A percentile compares a stretch with the other conserved stretches of the same genome.
Evolutionary conservation across 371 early-diverging fungal species (phyloP).

Genomic region (Mortierella polycephala): DNA sequence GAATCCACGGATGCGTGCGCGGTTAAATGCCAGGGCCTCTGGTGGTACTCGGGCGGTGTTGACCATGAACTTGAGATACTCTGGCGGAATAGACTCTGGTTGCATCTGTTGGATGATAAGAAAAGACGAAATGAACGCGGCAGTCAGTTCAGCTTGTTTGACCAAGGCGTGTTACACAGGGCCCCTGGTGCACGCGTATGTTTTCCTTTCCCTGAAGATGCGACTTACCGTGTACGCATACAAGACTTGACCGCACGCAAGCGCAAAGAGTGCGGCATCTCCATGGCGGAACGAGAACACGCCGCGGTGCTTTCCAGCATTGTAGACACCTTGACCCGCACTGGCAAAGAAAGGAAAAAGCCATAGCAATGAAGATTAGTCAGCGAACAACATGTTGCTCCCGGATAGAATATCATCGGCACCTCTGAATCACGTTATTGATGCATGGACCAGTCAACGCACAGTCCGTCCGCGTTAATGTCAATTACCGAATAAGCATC

Average conservation of each 20-base stretch:
- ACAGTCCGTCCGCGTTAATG: not conserved
- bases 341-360: slow-evolving; percentile 35
- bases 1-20: slow-evolving; percentile 61
- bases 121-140: slow-evolving; percentile 4
- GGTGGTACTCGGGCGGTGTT: slow-evolving; percentile 73
- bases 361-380: slow-evolving; percentile 8
- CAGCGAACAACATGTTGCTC: slow-evolving; percentile 3
- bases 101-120: slow-evolving; percentile 58
- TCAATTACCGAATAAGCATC: slow-evolving; percentile 49
- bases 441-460: slow-evolving; percentile 13
- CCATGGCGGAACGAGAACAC: slow-evolving; percentile 74
- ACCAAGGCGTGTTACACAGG: slow-evolving; percentile 11
- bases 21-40: slow-evolving; percentile 63
- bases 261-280: slow-evolving; percentile 71
- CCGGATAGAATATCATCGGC: not conserved
- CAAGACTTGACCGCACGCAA: slow-evolving; percentile 69
- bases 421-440: no score
- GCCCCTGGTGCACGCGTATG: no score
- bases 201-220: no score
- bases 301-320: slow-evolving; percentile 71
- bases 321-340: slow-evolving; percentile 70
- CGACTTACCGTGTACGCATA: slow-evolving; percentile 73
- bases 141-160: not conserved
- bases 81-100: slow-evolving; percentile 74
- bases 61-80: slow-evolving; percentile 77